Percentiles rank a stretch among this genome's conserved stretches.
These are phyloP conservation scores for Candida morakotiae DNA, from an alignment of 805 yeast genomes.

Conservation along the genomic window DNA sequence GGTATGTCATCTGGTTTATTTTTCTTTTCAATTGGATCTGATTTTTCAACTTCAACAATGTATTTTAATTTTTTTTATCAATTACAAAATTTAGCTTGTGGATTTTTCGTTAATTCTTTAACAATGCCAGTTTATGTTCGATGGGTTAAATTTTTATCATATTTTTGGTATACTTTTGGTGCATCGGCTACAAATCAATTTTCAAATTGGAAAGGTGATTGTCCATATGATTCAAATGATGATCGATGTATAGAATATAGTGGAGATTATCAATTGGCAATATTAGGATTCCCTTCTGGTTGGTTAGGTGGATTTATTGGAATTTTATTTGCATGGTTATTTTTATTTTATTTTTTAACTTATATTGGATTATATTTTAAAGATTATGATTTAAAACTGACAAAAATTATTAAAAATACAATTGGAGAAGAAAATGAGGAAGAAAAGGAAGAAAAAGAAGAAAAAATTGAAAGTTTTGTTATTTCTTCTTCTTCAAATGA, in stretches of 20 bases:
- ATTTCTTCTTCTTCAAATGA: not conserved
- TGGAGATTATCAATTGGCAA: constrained; percentile 50
- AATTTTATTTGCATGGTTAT: constrained; percentile 53
- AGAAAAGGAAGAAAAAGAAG: constrained; percentile 8
- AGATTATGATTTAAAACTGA: constrained; percentile 50
- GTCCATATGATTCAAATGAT: constrained; percentile 29
- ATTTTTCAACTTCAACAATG: constrained; percentile 58
- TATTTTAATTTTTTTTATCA: constrained; percentile 62
- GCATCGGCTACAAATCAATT: constrained; percentile 62
- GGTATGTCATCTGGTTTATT: constrained; percentile 53
- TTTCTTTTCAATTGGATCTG: constrained; percentile 54
- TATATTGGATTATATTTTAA: constrained; percentile 45
- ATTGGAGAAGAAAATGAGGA: constrained; percentile 24
- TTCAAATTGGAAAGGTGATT: constrained; percentile 58
- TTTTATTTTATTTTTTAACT: constrained; percentile 51
- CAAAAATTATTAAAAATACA: constrained; percentile 31
- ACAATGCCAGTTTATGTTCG: constrained; percentile 81
- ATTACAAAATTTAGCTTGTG: constrained; percentile 73
- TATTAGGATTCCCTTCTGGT: constrained; percentile 56
- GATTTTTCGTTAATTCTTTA: constrained; percentile 70
- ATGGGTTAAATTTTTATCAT: constrained; percentile 77
- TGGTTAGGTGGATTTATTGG: constrained; percentile 69
- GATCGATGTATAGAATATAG: constrained; percentile 39
- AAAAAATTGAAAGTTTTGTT: too few species aligned
- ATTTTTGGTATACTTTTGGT: constrained; percentile 77